Evolutionary conservation across 352 stramenopile species (phyloP).

Genomic region (Phytopythium vexans): DNA sequence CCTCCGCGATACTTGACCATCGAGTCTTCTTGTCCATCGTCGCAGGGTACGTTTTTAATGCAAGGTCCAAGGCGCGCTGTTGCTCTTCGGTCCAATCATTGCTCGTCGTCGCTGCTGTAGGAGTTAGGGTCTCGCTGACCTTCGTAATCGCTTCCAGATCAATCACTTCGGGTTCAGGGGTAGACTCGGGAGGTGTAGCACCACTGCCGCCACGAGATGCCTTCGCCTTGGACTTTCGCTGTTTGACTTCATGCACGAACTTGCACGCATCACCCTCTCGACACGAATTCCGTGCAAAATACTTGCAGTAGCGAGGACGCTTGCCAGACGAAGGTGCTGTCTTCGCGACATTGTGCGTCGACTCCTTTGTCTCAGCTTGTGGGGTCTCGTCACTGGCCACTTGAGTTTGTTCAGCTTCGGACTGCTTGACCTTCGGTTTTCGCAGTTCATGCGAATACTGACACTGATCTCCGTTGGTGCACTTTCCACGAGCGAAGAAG

Average conservation of each 20-base stretch:
- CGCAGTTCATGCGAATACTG: constrained; percentile 35
- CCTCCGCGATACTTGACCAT: constrained; percentile 62
- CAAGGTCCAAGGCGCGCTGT: constrained; percentile 59
- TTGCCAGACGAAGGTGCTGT: not conserved
- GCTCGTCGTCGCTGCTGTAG: constrained; percentile 10
- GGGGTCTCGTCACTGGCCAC: not conserved
- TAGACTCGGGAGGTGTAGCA: not conserved
- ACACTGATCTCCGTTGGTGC: constrained; percentile 47
- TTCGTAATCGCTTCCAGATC: constrained; percentile 3
- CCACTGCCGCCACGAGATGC: too few relatives aligned
- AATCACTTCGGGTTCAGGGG: constrained; percentile 4
- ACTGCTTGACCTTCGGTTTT: constrained; percentile 9
- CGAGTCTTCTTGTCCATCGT: constrained; percentile 70
- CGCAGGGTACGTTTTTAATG: constrained; percentile 67
- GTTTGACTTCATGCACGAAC: constrained; percentile 43
- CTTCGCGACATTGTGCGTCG: not conserved
- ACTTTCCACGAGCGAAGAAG: constrained; percentile 55
- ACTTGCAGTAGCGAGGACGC: constrained; percentile 39
- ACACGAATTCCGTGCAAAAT: constrained; percentile 47
- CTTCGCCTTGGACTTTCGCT: not conserved
- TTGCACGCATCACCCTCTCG: constrained; percentile 58
- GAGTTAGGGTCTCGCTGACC: not conserved
- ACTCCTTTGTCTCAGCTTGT: constrained; percentile 11
- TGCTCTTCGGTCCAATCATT: constrained; percentile 59
- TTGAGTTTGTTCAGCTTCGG: constrained; percentile 3